Percentiles rank a stretch among this genome's conserved stretches.
phyloP scores from a whole-genome alignment of 2,329 filamentous ascomycete genomes.

The Cryphonectria carpinicola region DNA sequence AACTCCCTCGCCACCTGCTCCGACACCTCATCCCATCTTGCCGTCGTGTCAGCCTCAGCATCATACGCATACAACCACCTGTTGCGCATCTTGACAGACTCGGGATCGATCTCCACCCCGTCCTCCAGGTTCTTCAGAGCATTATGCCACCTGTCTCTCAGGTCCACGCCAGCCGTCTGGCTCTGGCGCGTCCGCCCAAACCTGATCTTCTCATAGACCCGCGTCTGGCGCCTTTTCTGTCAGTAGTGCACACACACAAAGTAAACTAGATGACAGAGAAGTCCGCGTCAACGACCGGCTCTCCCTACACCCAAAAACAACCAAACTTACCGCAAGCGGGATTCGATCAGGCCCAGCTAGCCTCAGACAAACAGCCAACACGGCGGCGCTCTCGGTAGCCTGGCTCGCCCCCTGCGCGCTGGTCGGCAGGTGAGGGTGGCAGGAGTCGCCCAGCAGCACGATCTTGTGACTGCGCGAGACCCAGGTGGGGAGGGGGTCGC shows the following conservation, averaged over 20 bases:
- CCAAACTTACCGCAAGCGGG: constrained; percentile 41
- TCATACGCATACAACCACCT: constrained; percentile 52
- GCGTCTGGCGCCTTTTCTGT: constrained; percentile 36
- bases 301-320: not conserved
- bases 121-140: constrained; percentile 46
- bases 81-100: constrained; percentile 52
- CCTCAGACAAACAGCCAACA: constrained; percentile 49
- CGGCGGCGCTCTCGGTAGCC: constrained; percentile 56
- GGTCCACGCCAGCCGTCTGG: constrained; percentile 49
- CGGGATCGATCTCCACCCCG: constrained; percentile 48
- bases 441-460: constrained; percentile 56
- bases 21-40: constrained; percentile 48
- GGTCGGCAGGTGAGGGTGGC: constrained; percentile 58
- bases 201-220: constrained; percentile 48
- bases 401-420: constrained; percentile 58
- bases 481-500: constrained; percentile 57
- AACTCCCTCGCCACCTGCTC: constrained; percentile 42
- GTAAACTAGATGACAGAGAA: not conserved
- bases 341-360: constrained; percentile 46
- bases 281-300: no score
- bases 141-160: constrained; percentile 49
- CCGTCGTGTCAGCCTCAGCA: constrained; percentile 47
- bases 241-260: not conserved
- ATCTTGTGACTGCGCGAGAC: constrained; percentile 53
- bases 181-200: constrained; percentile 45